Base-by-base conservation (phyloP, 176 grass and related monocot species). In the Microstegium vimineum region DNA sequence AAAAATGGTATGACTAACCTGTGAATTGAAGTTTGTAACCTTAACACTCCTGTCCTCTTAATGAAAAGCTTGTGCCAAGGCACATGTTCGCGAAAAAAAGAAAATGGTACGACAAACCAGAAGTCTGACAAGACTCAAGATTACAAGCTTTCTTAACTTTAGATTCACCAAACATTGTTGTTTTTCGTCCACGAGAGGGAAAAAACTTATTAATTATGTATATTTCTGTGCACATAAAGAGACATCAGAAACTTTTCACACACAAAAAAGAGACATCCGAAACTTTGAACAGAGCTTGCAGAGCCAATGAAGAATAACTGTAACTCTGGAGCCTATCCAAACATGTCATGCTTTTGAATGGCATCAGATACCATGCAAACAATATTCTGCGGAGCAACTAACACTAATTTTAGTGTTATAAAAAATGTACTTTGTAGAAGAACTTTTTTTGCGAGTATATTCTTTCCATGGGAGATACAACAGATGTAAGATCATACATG, bases 401-500 rank as follows among this genome's bases (percentile, higher is more conserved):
- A 63, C 28, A 38, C 16, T n/a, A 10, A 13, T 40, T 77, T 42
- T 56, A 27, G 25, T 65, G 22, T 16, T 25, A 10, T 56, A 76
- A 56, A 85, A 40, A 65, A 77, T 66, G 70, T 22, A 46, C 42
- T 73, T 20, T 59, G 34, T 65, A 66, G 26, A 83, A 76, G 57
- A 76, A 34, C 8, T 20, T 69, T 20, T 73, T 20, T 73, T 73
- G 22, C 49, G 13, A n/a, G 18, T 67, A 74, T 68, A 76, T 85
- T 85, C 26, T 34, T 85, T 75, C 46, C 26, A 1, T 61, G 17
- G 79, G 78, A 74, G 74, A 68, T 51, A 69, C 66, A 62, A 49
- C 66, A 83, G 32, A 75, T 75, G 78, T 80, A 85, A 69, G 46
- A 43, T 73, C 79, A 71, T 45, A 35, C 41, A 35, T 40, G 31